phyloP scores from a whole-genome alignment of 805 yeast genomes.

The Schizosaccharomyces cryophilus region DNA sequence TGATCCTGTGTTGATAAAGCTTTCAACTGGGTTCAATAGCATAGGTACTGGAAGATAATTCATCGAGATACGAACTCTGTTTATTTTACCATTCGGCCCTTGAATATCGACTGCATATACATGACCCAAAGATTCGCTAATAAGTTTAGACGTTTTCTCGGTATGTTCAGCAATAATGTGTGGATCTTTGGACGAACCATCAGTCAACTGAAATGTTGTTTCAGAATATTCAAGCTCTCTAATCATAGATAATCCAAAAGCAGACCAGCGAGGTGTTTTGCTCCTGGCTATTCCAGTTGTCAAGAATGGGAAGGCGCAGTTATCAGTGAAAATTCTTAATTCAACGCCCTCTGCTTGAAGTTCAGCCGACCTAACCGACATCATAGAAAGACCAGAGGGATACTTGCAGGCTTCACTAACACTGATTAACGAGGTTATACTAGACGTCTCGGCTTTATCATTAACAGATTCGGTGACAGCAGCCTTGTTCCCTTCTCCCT shows the following conservation, averaged over 20 bases:
- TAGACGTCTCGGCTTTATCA: constrained; percentile 17
- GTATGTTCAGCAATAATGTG: not conserved
- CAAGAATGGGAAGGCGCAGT: constrained; percentile 39
- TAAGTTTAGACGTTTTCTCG: not conserved
- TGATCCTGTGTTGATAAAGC: constrained; percentile 49
- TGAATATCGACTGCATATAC: not conserved
- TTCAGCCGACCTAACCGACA: constrained; percentile 35
- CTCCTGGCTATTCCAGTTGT: constrained; percentile 25
- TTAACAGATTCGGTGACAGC: not conserved
- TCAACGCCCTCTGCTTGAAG: constrained; percentile 31
- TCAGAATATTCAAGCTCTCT: constrained; percentile 56
- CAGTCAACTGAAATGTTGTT: not conserved
- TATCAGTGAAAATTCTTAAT: constrained; percentile 58
- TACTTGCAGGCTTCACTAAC: constrained; percentile 12
- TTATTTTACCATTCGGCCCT: not conserved
- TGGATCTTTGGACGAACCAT: not conserved
- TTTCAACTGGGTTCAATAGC: constrained; percentile 47
- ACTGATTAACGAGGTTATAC: constrained; percentile 21
- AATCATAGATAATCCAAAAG: constrained; percentile 50
- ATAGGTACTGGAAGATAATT: constrained; percentile 59
- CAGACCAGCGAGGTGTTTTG: constrained; percentile 17
- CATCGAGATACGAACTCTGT: constrained; percentile 18
- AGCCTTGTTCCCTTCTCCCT: not conserved
- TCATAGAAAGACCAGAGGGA: constrained; percentile 49
- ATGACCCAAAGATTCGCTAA: not conserved